Conservation (phyloP, 140 eudicot genomes). For the Anethum foeniculum region DNA sequence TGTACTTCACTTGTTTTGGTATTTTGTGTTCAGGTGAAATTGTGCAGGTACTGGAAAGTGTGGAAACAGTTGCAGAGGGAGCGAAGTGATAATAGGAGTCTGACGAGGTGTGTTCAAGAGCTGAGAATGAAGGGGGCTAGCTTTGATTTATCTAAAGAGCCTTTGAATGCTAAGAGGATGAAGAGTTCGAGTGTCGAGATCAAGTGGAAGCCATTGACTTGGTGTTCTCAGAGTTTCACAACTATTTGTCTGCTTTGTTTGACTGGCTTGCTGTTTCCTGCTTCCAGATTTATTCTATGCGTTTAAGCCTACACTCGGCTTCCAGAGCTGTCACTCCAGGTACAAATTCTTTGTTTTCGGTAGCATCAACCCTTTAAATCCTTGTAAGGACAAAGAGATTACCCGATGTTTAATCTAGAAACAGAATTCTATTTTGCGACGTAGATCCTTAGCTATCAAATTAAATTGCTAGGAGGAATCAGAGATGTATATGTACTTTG, state of each 20-base stretch:
- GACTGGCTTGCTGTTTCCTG: slow-evolving; percentile 49
- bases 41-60: slow-evolving; percentile 72
- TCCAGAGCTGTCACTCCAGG: background rate
- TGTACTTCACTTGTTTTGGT: slow-evolving; percentile 32
- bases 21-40: slow-evolving; percentile 49
- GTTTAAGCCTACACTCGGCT: slow-evolving; percentile 7
- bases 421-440: no score
- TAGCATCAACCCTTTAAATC: no score
- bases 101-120: slow-evolving; percentile 62
- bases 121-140: slow-evolving; percentile 88
- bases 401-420: no score
- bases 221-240: slow-evolving; percentile 29
- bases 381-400: no score
- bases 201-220: background rate
- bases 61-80: slow-evolving; percentile 44
- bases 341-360: background rate
- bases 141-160: slow-evolving; percentile 63
- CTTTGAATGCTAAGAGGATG: slow-evolving; percentile 46
- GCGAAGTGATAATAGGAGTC: slow-evolving; percentile 44
- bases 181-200: slow-evolving; percentile 59
- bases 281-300: slow-evolving; percentile 56
- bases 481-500: background rate
- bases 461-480: background rate
- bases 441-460: no score
- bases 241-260: slow-evolving; percentile 48